Conservation (phyloP, 1,139 yeast genomes). For the Geotrichum bryndzae region DNA sequence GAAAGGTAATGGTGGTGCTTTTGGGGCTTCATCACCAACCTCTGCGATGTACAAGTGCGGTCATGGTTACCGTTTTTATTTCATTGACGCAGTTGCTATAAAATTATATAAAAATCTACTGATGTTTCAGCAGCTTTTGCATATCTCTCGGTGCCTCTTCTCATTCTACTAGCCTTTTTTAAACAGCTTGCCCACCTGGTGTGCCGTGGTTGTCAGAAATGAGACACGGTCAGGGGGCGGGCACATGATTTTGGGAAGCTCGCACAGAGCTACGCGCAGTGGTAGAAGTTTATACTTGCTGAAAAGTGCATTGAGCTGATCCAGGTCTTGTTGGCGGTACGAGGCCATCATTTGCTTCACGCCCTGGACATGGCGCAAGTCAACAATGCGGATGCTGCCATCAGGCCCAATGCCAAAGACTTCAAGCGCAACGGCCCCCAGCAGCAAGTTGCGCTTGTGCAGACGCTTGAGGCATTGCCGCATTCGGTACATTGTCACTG, state of each 20-base stretch:
- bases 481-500: neutral
- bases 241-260: neutral
- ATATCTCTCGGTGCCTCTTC: neutral
- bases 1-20: neutral
- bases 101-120: neutral
- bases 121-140: neutral
- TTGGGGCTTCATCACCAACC: neutral
- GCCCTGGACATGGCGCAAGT: conserved; percentile 6
- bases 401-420: conserved; percentile 21
- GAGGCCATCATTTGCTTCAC: neutral
- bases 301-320: neutral
- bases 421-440: conserved; percentile 8
- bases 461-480: neutral
- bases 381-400: conserved; percentile 15
- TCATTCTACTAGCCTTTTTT: neutral
- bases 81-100: neutral
- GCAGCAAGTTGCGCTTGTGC: neutral
- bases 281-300: neutral
- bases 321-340: neutral
- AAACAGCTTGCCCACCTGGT: neutral
- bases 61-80: neutral
- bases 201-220: neutral
- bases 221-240: neutral
- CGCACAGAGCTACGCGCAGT: neutral
- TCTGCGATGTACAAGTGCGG: neutral